These are phyloP conservation scores for Hylodesmum podocarpum DNA, from an alignment of 306 rosid species.

Conservation along the genomic window DNA sequence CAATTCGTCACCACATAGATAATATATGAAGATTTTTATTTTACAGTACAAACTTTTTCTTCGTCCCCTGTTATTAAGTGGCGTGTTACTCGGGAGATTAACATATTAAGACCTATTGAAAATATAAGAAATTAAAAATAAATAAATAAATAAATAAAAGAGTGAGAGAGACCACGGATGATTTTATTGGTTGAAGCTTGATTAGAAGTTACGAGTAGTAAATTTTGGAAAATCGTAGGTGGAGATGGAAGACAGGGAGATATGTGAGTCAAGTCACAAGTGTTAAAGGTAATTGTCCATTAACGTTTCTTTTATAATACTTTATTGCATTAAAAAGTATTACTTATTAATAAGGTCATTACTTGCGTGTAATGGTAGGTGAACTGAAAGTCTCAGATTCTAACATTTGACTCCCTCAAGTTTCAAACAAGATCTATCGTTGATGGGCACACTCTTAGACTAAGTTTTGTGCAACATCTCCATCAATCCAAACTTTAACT, in stretches of 20 bases:
- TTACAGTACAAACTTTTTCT: not conserved
- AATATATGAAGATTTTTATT: slow-evolving; percentile 14
- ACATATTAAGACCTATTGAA: not conserved
- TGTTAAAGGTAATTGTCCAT: slow-evolving; percentile 20
- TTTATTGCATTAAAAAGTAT: not conserved
- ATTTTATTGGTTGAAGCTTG: slow-evolving; percentile 5
- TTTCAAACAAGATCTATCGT: slow-evolving; percentile 7
- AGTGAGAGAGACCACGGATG: too few species aligned
- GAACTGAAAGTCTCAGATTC: not conserved
- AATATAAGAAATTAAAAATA: not conserved
- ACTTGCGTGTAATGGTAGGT: slow-evolving; percentile 12
- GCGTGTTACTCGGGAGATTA: not conserved
- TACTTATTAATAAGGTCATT: not conserved
- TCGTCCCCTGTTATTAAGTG: not conserved
- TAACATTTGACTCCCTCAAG: not conserved
- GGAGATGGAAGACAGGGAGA: not conserved
- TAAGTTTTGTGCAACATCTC: not conserved
- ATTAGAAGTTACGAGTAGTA: not conserved
- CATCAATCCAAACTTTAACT: not conserved
- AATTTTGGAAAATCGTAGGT: not conserved
- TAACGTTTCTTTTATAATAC: not conserved
- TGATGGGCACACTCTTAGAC: not conserved
- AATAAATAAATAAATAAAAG: not conserved
- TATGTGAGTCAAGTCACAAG: not conserved
- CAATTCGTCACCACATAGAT: not conserved